Conservation (phyloP, 2,329 filamentous ascomycete genomes). For the Talaromyces sp. region DNA sequence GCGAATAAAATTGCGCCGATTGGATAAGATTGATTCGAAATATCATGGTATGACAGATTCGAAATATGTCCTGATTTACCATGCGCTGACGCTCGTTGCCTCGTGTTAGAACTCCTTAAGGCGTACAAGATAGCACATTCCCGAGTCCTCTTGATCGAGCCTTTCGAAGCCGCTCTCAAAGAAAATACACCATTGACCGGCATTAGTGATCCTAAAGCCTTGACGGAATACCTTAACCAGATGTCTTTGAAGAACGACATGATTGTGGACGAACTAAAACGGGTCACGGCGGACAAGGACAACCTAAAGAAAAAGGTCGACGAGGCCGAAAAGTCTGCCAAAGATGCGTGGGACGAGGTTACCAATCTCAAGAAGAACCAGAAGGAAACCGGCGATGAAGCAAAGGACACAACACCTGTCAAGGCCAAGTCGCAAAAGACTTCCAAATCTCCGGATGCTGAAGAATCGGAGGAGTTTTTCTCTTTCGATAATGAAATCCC, state of each 20-base stretch:
- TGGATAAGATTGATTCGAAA: conserved; percentile 84
- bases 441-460: conserved; percentile 27
- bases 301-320: conserved; percentile 70
- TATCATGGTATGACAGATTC: conserved; percentile 65
- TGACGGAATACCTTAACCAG: conserved; percentile 87
- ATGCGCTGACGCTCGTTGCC: not conserved
- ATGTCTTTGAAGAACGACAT: conserved; percentile 82
- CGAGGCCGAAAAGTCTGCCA: conserved; percentile 60
- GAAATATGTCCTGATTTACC: not conserved
- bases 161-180: conserved; percentile 84
- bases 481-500: conserved; percentile 86
- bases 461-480: conserved; percentile 69
- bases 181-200: conserved; percentile 90
- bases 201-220: conserved; percentile 75
- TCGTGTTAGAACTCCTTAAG: conserved; percentile 70
- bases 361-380: conserved; percentile 45
- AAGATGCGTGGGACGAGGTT: conserved; percentile 60
- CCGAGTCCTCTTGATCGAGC: conserved; percentile 79
- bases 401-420: conserved; percentile 11
- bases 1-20: conserved; percentile 67
- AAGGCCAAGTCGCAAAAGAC: conserved; percentile 13
- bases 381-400: conserved; percentile 23
- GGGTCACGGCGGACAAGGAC: conserved; percentile 76
- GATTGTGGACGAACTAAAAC: conserved; percentile 88
- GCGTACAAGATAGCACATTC: conserved; percentile 91